Conservation (phyloP, 75 land plant species). For the Picea sitchensis region DNA sequence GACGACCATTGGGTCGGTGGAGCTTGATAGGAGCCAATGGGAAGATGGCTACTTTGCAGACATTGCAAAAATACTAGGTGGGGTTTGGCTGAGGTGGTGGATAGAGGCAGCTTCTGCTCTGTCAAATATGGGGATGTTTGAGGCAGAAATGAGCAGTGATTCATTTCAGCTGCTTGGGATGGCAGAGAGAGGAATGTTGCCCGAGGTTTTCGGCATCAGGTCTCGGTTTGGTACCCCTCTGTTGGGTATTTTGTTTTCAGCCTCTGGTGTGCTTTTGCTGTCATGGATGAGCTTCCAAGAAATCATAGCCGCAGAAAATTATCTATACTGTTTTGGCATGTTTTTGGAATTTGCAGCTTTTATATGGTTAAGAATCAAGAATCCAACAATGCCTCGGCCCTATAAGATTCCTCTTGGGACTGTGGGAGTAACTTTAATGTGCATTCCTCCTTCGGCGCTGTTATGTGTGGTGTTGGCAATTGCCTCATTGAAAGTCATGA, state of each 20-base stretch:
- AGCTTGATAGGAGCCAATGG: no score
- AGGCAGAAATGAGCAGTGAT: no score
- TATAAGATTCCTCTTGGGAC: constrained; percentile 45
- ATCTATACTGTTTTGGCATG: constrained; percentile 74
- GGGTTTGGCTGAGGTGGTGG: no score
- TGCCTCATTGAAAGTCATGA: constrained; percentile 10
- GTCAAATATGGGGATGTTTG: no score
- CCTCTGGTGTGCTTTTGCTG: constrained; percentile 35
- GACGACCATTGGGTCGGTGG: no score
- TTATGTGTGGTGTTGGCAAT: constrained; percentile 36
- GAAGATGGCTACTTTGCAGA: no score
- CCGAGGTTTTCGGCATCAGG: constrained; percentile 31
- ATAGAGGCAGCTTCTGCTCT: no score
- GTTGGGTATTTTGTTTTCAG: constrained; percentile 55
- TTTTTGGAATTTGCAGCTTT: constrained; percentile 66
- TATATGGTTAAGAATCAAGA: constrained; percentile 48
- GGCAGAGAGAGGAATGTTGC: no score
- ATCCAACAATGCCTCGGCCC: constrained; percentile 42
- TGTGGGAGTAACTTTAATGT: constrained; percentile 43
- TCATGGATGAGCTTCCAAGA: constrained; percentile 64
- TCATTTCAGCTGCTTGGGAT: no score
- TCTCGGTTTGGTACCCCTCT: constrained; percentile 61
- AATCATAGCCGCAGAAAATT: constrained; percentile 56
- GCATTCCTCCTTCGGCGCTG: constrained; percentile 43
- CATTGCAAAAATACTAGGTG: no score